These are phyloP conservation scores for Pyrenophora teres DNA, from an alignment of 2,329 filamentous ascomycete species.

Conservation along the genomic window DNA sequence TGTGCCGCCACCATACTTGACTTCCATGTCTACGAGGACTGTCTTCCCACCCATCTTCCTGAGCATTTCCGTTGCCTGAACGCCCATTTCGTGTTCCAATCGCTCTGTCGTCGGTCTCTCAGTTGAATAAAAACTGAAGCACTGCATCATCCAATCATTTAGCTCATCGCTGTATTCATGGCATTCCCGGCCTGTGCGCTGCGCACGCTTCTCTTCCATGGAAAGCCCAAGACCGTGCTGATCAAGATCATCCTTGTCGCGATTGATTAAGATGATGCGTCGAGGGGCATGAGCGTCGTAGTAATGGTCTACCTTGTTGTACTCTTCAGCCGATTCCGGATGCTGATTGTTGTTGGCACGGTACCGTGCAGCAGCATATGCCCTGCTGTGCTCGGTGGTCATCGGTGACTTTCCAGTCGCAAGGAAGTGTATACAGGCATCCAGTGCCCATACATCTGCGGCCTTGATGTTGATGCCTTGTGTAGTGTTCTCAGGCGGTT, in stretches of 20 bases:
- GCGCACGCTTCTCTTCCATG: constrained; percentile 12
- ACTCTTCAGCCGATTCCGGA: constrained; percentile 5
- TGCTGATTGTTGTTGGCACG: neutral
- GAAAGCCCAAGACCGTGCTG: constrained; percentile 9
- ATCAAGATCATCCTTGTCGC: neutral
- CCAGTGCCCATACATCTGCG: constrained; percentile 42
- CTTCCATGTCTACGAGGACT: constrained; percentile 28
- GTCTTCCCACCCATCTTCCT: constrained; percentile 20
- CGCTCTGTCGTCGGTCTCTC: constrained; percentile 14
- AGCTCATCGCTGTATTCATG: constrained; percentile 32
- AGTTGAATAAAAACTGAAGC: constrained; percentile 12
- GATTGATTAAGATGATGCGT: constrained; percentile 27
- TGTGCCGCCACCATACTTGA: constrained; percentile 11
- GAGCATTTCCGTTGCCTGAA: constrained; percentile 18
- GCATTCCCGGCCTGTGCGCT: constrained; percentile 8
- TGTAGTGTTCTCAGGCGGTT: constrained; percentile 37
- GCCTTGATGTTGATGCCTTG: constrained; percentile 26
- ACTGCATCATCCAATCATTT: constrained; percentile 32
- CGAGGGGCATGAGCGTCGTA: constrained; percentile 26
- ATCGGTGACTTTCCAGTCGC: constrained; percentile 22
- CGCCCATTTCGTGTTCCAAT: constrained; percentile 10
- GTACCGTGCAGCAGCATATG: neutral
- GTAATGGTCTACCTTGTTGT: constrained; percentile 13
- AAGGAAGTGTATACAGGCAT: constrained; percentile 38
- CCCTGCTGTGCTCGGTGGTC: constrained; percentile 13